Evolutionary conservation across 139 green algal species (phyloP), one percentile per base, ranked within the genome.

Genomic region (Chlamydomonas applanata): DNA sequence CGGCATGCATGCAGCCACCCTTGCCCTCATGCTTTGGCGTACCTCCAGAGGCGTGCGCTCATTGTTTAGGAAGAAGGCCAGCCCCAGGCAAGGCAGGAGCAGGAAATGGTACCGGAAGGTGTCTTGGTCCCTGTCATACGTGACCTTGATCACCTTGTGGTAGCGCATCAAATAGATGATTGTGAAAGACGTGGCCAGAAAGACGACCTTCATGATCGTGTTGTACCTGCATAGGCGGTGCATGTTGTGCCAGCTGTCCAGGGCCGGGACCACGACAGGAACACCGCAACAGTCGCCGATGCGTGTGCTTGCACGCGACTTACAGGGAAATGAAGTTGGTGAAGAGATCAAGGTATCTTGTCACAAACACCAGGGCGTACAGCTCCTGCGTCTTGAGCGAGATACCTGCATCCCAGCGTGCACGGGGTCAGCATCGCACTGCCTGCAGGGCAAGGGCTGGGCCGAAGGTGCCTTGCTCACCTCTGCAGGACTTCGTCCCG

Each of bases 381-480:
- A 99, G 86, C 84, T 98, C 94, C 79, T 99, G 96, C 0, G 96
- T 99, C 77, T 95, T 96, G 14, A 98, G 78, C 4, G 96, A 99
- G 13, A 99, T 90, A 29, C 96, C 95, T 98, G 87, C 44, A 67
- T 3, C 36, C 20, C 25, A 45, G 20, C 5, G 17, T 36, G 59
- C 36, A 67, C 16, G 4, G 22, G 14, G 13, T 19, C 25, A 35
- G 20, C 11, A 44, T 24, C 59, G 24, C 30, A 16, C 16, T 24
- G 22, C n/a, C 17, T 29, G 34, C 9, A 22, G 59, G 34, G 59
- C 25, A 16, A 22, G 59, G 29, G 59, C 25, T 29, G 11, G 59
- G 22, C n/a, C 35, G 59, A 40, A 30, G 29, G 59, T 35, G 59
- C 25, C 9, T 40, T 24, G 29, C 80, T 65, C 65, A 98, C 94